Base-by-base conservation (phyloP, 2,329 filamentous ascomycete species). In the Penicillium sp. region DNA sequence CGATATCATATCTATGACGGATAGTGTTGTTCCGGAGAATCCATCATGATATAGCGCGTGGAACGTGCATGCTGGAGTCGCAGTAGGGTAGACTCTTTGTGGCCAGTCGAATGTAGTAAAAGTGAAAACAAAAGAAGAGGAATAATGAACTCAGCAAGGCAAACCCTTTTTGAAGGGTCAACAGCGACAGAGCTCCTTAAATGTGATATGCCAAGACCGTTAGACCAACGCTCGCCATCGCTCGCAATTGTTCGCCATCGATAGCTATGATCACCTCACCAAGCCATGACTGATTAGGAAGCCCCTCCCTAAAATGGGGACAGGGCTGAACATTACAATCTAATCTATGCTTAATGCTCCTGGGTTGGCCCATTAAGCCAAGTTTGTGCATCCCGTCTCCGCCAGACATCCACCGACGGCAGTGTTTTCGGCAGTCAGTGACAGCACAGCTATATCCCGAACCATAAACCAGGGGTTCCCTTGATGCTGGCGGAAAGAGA, bases 211-310 rank as follows among this genome's bases (percentile, higher is more conserved):
- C 66, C 65, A 68, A 68, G 65, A 57, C 61, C 56, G 35, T 29
- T 51, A 47, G 47, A 48, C 31, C 27, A 19, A 47, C 49, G 61
- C 59, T 72, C 71, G 71, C 71, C 65, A 73, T 73, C 61, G 60
- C 35, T 38, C 35, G 71, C 71, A 65, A 73, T 73, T 60, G 61
- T n/a, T 38, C 17, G 71, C 71, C 65, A 73, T 73, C 61, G 60
- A 54, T 57, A 58, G 58, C 53, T 60, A 58, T 55, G 54, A 73
- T 72, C 71, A 73, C 71, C 67, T 72, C 71, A 73, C 66, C 55
- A 54, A 50, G 50, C 59, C 60, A 67, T 57, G 50, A 61, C 62
- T 41, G 19, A 61, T 60, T 63, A 29, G 54, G 57, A 62, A 59
- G 46, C 43, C 23, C 54, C 23, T 23, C 55, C 17, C 41, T 21